Conservation (phyloP, 2,329 filamentous ascomycete genomes). For the Colletotrichum agaves region DNA sequence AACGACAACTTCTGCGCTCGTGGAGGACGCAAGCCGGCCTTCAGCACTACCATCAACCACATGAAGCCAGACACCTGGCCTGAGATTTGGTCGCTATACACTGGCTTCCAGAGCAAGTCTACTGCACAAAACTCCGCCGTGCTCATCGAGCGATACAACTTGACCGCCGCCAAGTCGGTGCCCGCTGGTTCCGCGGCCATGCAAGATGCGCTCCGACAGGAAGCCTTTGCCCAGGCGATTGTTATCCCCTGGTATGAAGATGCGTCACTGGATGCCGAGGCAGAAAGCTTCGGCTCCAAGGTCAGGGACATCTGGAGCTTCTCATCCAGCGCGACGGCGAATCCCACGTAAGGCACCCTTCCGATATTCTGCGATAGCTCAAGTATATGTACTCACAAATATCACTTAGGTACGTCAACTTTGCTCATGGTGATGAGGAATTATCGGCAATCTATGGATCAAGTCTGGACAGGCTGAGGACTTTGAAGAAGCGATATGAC, state of each 20-base stretch:
- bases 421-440: slow-evolving; percentile 47
- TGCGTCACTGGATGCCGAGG: slow-evolving; percentile 47
- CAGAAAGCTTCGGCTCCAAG: slow-evolving; percentile 46
- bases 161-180: slow-evolving; percentile 44
- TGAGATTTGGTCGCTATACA: slow-evolving; percentile 51
- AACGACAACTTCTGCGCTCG: slow-evolving; percentile 49
- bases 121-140: slow-evolving; percentile 46
- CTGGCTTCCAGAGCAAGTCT: slow-evolving; percentile 46
- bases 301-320: slow-evolving; percentile 45
- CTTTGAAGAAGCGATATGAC: slow-evolving; percentile 44
- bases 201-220: slow-evolving; percentile 47
- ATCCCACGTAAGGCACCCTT: slow-evolving; percentile 35
- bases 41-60: slow-evolving; percentile 46
- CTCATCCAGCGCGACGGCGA: slow-evolving; percentile 35
- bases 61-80: slow-evolving; percentile 51
- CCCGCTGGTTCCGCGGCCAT: slow-evolving; percentile 39
- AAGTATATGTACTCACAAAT: fast-evolving
- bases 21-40: slow-evolving; percentile 53
- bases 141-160: slow-evolving; percentile 51
- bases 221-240: slow-evolving; percentile 47
- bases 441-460: slow-evolving; percentile 41
- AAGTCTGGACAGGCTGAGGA: slow-evolving; percentile 42
- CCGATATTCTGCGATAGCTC: fast-evolving
- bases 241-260: slow-evolving; percentile 53
- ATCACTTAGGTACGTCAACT: slow-evolving; percentile 44